These are phyloP conservation scores for Colletotrichum sp. DNA, from an alignment of 2,329 filamentous ascomycete genomes.

Conservation along the genomic window DNA sequence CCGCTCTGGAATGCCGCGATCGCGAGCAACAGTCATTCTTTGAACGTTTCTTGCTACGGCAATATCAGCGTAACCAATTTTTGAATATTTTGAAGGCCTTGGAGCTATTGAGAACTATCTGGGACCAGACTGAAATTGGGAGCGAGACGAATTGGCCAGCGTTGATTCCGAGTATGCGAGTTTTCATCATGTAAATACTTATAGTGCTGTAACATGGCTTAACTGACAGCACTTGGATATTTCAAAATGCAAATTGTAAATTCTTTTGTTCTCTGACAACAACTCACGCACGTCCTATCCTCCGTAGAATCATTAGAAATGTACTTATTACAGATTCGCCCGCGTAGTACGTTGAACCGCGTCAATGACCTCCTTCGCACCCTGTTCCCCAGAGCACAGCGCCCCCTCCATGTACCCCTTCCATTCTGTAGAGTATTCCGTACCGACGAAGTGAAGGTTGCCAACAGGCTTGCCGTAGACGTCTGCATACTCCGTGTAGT, in stretches of 20 bases:
- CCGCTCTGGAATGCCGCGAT: not conserved
- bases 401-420: conserved; percentile 59
- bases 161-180: not conserved
- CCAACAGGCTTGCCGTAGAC: conserved; percentile 36
- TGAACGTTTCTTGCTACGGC: not conserved
- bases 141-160: not conserved
- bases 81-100: not conserved
- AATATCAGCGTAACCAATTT: conserved; percentile 2
- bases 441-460: conserved; percentile 53
- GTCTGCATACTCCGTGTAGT: conserved; percentile 28
- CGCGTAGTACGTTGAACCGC: conserved; percentile 6
- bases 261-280: fast-evolving
- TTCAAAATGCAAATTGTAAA: not conserved
- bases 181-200: not conserved
- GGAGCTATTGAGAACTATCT: not conserved
- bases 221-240: not conserved
- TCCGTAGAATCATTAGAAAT: not conserved
- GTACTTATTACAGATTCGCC: not conserved
- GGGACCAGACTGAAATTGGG: not conserved
- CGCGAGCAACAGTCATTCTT: conserved; percentile 1
- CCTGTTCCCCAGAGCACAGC: conserved; percentile 43
- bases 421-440: conserved; percentile 51
- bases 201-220: not conserved
- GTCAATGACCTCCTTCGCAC: conserved; percentile 43
- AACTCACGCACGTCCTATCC: not conserved